Evolutionary conservation across 139 green algal species (phyloP).

Genomic region (Volvox reticuliferus): DNA sequence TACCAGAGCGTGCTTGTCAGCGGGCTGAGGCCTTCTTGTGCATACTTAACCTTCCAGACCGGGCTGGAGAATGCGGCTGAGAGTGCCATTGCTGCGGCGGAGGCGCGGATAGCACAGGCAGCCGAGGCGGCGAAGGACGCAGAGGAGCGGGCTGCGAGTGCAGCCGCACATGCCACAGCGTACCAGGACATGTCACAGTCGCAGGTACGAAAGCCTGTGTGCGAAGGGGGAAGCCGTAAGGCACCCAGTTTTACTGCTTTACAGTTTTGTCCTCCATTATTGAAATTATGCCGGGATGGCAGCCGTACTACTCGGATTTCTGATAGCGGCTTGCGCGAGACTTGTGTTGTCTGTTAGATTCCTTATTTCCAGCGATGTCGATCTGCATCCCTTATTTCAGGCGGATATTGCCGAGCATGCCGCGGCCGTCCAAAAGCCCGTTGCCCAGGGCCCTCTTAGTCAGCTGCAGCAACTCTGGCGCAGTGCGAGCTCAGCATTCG

Average conservation of each 20-base stretch:
- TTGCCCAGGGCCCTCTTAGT: not conserved
- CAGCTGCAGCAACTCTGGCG: constrained; percentile 49
- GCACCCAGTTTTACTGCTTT: too few relatives aligned
- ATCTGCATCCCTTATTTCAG: not conserved
- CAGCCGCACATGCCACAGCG: constrained; percentile 48
- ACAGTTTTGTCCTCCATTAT: too few relatives aligned
- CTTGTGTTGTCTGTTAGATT: too few relatives aligned
- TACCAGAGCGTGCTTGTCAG: too few relatives aligned
- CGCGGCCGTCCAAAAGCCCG: not conserved
- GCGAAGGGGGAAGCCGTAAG: too few relatives aligned
- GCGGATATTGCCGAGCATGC: constrained; percentile 38
- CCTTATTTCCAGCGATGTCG: not conserved
- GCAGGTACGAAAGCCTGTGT: constrained; percentile 2
- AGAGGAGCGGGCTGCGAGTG: constrained; percentile 36
- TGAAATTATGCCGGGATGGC: too few relatives aligned
- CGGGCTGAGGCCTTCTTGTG: too few relatives aligned
- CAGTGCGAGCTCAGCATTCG: constrained; percentile 19
- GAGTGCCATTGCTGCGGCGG: constrained; percentile 44
- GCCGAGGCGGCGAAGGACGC: constrained; percentile 46
- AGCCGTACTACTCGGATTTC: too few relatives aligned
- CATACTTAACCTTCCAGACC: not conserved
- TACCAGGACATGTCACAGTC: constrained; percentile 53
- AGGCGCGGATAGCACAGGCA: constrained; percentile 31
- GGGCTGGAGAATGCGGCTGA: constrained; percentile 29
- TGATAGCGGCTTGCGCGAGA: too few relatives aligned